A percentile compares a stretch with the other conserved stretches of the same genome.
Conservation (phyloP, 2,329 filamentous ascomycete species). For the Aspergillus awamori region DNA sequence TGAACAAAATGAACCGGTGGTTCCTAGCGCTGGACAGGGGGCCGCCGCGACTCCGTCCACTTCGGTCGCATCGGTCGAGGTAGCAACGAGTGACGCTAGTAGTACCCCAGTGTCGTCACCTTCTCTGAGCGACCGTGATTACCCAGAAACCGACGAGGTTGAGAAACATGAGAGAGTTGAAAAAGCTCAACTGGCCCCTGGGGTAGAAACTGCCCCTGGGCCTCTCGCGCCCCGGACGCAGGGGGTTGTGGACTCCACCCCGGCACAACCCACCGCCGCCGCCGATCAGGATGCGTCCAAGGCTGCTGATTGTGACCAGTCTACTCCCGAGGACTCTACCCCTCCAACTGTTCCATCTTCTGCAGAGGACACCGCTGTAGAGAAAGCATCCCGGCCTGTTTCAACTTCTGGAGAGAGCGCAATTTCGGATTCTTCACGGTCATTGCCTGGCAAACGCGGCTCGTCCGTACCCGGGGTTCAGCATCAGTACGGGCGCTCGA, state of each 20-base stretch:
- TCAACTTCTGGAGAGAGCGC: constrained; percentile 36
- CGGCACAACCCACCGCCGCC: constrained; percentile 16
- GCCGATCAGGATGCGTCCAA: constrained; percentile 11
- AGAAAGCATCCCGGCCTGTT: constrained; percentile 25
- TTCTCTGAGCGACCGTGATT: constrained; percentile 23
- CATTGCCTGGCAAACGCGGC: constrained; percentile 28
- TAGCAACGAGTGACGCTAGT: constrained; percentile 23
- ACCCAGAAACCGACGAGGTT: constrained; percentile 30
- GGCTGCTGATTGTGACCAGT: constrained; percentile 11
- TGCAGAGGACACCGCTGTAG: constrained; percentile 10
- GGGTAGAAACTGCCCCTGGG: not conserved
- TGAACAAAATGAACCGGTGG: not conserved
- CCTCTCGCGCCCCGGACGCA: constrained; percentile 23
- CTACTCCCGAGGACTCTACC: constrained; percentile 11
- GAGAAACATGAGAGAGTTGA: constrained; percentile 37
- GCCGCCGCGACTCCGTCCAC: constrained; percentile 22
- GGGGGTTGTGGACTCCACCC: constrained; percentile 26
- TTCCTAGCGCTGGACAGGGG: constrained; percentile 21
- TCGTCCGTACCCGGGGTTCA: constrained; percentile 28
- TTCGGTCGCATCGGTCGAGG: constrained; percentile 23
- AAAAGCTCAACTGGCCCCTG: constrained; percentile 29
- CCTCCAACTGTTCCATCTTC: constrained; percentile 12
- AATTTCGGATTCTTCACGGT: constrained; percentile 31
- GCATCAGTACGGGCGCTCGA: constrained; percentile 24
- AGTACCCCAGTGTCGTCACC: constrained; percentile 25